Evolutionary conservation across 768 basidiomycete genomes (phyloP).

Genomic region (Auriscalpium vulgare): DNA sequence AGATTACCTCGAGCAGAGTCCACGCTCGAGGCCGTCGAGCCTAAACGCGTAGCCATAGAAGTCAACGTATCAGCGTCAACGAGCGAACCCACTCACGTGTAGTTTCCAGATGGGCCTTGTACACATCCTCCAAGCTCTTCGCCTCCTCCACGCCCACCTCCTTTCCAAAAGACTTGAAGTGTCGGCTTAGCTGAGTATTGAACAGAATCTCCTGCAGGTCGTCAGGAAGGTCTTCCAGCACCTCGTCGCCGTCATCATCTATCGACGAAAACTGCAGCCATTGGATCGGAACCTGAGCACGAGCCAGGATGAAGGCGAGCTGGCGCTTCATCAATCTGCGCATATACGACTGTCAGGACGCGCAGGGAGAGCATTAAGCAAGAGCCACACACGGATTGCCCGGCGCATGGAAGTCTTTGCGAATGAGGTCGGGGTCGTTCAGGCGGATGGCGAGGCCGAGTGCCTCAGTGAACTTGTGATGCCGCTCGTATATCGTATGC

Average conservation of each 20-base stretch:
- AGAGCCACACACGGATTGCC: conserved; percentile 64
- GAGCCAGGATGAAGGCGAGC: conserved; percentile 87
- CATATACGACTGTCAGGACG: neutral
- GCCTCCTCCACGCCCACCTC: conserved; percentile 87
- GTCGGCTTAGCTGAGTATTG: conserved; percentile 74
- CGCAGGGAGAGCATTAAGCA: neutral
- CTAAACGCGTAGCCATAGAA: conserved; percentile 26
- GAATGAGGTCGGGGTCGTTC: conserved; percentile 70
- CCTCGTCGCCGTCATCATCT: conserved; percentile 46
- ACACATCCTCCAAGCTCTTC: conserved; percentile 92
- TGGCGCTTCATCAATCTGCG: conserved; percentile 85
- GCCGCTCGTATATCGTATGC: conserved; percentile 80
- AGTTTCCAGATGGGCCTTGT: conserved; percentile 92
- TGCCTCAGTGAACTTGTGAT: conserved; percentile 86
- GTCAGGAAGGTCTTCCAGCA: conserved; percentile 57
- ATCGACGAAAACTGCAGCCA: conserved; percentile 64
- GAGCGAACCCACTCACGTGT: conserved; percentile 45
- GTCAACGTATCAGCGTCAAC: neutral
- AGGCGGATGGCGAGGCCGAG: conserved; percentile 80
- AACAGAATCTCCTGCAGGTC: conserved; percentile 81
- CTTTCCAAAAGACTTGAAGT: conserved; percentile 89
- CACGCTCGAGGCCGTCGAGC: conserved; percentile 64
- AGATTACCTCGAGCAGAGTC: conserved; percentile 93
- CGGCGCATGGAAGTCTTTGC: conserved; percentile 83
- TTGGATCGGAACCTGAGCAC: conserved; percentile 83